Evolutionary conservation across 2,329 filamentous ascomycete genomes (phyloP).

Genomic region (Botrytis porri): DNA sequence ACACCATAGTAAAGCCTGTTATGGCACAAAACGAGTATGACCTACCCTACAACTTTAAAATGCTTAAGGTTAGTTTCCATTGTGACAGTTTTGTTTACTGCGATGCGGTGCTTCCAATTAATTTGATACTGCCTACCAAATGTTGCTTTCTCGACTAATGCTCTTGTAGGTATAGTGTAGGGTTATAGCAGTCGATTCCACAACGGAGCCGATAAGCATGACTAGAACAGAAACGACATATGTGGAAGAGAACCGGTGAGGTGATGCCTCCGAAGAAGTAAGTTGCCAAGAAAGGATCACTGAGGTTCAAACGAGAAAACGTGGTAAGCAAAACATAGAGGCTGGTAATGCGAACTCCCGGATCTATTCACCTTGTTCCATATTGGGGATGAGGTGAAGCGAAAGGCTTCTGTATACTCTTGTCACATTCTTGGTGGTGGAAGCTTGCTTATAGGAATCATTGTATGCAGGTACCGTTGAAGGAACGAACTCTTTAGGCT

Average conservation of each 20-base stretch:
- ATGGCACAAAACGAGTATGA: constrained; percentile 10
- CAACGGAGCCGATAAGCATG: neutral
- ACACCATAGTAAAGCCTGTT: neutral
- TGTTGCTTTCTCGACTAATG: neutral
- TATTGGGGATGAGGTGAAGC: neutral
- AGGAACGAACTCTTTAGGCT: neutral
- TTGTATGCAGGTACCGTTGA: neutral
- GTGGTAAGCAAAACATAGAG: neutral
- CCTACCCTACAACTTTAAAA: neutral
- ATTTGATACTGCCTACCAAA: neutral
- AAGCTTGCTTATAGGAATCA: neutral
- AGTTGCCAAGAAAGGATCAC: neutral
- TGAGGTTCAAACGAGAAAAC: constrained; percentile 15
- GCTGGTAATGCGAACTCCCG: neutral
- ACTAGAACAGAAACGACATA: neutral
- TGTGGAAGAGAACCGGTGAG: neutral
- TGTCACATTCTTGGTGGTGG: neutral
- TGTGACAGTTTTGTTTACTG: neutral
- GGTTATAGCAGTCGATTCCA: neutral
- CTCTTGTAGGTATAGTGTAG: neutral
- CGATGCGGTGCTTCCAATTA: constrained; percentile 6
- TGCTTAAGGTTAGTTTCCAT: neutral
- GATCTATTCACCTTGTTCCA: neutral
- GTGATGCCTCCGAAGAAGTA: constrained; percentile 21
- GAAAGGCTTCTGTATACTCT: neutral